A percentile compares a stretch with the other conserved stretches of the same genome.
Evolutionary conservation across 352 stramenopile species (phyloP).

Genomic region (Phytophthora syringae): DNA sequence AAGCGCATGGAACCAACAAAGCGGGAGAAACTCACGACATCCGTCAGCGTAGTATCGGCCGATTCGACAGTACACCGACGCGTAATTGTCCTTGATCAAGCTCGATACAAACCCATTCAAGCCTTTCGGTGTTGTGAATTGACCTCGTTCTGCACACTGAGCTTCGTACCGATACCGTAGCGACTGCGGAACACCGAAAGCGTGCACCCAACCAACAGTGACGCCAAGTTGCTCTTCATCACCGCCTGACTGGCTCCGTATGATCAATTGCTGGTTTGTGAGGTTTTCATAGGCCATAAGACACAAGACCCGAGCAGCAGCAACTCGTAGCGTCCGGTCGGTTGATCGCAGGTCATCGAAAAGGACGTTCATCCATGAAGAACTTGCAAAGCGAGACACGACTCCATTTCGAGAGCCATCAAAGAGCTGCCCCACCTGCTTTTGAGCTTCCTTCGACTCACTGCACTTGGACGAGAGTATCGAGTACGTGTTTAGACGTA

Average conservation of each 20-base stretch:
- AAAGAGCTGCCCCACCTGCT: constrained; percentile 51
- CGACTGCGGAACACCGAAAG: constrained; percentile 50
- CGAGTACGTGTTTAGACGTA: constrained; percentile 45
- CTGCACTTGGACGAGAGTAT: constrained; percentile 38
- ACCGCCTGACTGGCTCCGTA: constrained; percentile 7
- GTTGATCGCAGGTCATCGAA: constrained; percentile 43
- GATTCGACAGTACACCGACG: constrained; percentile 44
- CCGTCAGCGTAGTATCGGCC: constrained; percentile 55
- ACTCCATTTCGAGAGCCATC: constrained; percentile 16
- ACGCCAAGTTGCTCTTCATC: constrained; percentile 35
- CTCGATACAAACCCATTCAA: constrained; percentile 37
- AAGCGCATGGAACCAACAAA: constrained; percentile 49
- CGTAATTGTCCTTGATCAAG: constrained; percentile 48
- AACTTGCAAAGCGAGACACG: neutral
- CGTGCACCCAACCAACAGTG: constrained; percentile 61
- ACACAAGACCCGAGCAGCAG: constrained; percentile 54
- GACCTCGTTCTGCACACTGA: constrained; percentile 14
- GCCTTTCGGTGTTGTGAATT: constrained; percentile 10
- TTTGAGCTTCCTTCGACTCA: constrained; percentile 50
- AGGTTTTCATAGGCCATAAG: constrained; percentile 58
- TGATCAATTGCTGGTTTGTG: constrained; percentile 35
- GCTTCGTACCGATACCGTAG: constrained; percentile 37
- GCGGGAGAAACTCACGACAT: constrained; percentile 51
- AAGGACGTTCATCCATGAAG: constrained; percentile 20
- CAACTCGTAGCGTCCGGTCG: constrained; percentile 54